These are phyloP conservation scores for Sphagnum magellanicum DNA, from an alignment of 228 moss, liverwort and hornwort species.

Conservation along the genomic window DNA sequence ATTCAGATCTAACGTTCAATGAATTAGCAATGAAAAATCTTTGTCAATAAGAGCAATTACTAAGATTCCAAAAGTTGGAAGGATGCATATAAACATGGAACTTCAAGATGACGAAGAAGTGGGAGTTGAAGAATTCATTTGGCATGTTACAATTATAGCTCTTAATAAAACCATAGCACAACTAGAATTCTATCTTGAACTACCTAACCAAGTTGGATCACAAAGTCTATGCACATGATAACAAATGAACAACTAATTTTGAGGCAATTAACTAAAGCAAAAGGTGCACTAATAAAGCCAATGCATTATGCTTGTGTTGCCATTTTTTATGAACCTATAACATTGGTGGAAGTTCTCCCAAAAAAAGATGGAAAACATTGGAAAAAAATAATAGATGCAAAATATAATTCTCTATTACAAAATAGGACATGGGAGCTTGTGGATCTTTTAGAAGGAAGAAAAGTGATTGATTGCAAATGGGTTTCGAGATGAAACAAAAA, in stretches of 20 bases:
- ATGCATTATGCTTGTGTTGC: not conserved
- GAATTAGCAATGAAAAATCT: not conserved
- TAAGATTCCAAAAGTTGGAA: too few relatives aligned
- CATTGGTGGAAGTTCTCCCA: not conserved
- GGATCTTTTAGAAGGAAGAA: not conserved
- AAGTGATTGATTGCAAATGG: not conserved
- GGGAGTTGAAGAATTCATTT: too few relatives aligned
- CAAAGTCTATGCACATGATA: too few relatives aligned
- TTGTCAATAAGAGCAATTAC: too few relatives aligned
- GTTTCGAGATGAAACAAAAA: not conserved
- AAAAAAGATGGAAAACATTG: not conserved
- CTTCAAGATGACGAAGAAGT: too few relatives aligned
- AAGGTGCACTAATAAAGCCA: not conserved
- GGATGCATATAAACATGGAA: too few relatives aligned
- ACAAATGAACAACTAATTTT: not conserved
- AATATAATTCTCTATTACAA: not conserved
- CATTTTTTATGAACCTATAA: not conserved
- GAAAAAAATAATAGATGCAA: not conserved
- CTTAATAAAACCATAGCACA: too few relatives aligned
- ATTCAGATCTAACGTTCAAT: constrained; percentile 5
- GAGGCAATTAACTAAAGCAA: not conserved
- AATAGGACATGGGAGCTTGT: not conserved
- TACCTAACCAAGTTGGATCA: too few relatives aligned
- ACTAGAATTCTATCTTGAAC: too few relatives aligned
- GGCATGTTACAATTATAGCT: too few relatives aligned